A percentile compares a stretch with the other conserved stretches of the same genome.
Conservation (phyloP, 2,329 filamentous ascomycete genomes). For the Colletotrichum tanaceti region DNA sequence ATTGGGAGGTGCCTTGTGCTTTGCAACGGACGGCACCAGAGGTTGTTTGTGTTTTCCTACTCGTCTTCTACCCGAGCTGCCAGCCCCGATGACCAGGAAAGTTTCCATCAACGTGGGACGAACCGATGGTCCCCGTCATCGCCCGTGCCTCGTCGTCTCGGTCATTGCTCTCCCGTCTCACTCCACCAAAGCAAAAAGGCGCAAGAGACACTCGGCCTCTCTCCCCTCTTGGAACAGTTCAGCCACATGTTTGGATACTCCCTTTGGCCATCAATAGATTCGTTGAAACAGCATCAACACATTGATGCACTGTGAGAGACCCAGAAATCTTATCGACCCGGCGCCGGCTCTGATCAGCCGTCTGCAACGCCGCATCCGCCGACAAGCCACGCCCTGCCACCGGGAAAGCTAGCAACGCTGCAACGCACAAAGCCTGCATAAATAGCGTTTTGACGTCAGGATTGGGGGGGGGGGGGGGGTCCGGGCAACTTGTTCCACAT, state of each 20-base stretch:
- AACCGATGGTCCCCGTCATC: conserved; percentile 7
- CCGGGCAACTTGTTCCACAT: not conserved
- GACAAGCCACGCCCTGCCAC: conserved; percentile 1
- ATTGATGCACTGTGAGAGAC: not conserved
- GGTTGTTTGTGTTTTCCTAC: not conserved
- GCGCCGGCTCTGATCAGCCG: not conserved
- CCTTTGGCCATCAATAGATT: too few relatives aligned
- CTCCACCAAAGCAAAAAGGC: too few relatives aligned
- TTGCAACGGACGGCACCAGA: not conserved
- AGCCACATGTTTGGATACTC: not conserved
- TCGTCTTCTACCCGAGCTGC: too few relatives aligned
- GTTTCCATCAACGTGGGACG: not conserved
- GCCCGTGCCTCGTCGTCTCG: not conserved
- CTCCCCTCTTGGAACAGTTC: too few relatives aligned
- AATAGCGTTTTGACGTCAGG: not conserved
- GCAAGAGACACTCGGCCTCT: too few relatives aligned
- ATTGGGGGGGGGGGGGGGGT: too few relatives aligned
- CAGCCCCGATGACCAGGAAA: too few relatives aligned
- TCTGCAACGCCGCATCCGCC: conserved; percentile 8
- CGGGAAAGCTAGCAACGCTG: not conserved
- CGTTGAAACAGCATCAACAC: not conserved
- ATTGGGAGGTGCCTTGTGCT: not conserved
- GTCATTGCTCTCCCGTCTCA: not conserved
- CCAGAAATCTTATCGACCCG: too few relatives aligned
- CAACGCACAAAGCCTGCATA: not conserved